Base-by-base conservation (phyloP, 441 rosid genomes). In the Omphalea diandra region DNA sequence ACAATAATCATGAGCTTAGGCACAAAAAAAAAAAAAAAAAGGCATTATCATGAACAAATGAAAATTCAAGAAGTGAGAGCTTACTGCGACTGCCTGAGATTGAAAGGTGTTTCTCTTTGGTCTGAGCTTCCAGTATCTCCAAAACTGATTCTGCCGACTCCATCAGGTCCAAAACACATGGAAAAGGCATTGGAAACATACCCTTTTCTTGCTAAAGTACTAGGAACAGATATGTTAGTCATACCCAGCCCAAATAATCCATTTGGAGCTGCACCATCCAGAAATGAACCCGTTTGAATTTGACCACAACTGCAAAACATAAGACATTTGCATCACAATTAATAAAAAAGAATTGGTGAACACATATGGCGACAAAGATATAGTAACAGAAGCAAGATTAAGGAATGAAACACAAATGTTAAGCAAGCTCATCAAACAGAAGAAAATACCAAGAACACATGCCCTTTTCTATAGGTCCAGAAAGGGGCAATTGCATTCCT, bases 181-280 rank as follows among this genome's bases (percentile, higher is more conserved):
- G 99, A 95, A 78, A 95, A 95, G 12, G 99, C 92, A 84, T 88
- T 86, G 26, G 93, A 74, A 63, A 83, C 75, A 47, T 78, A 40
- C 41, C 97, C 93, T 68, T 85, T 76, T 41, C 83, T 82, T 7
- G 98, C 97, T 75, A 95, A 85, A 62, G 86, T 81, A 80, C 97
- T 92, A 10, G 99, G 99, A 78, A 95, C 97, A 2, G 99, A 92
- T 53, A 79, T 26, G 43, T 80, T 85, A 44, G 76, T 83, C 84
- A 92, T 84, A 36, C 99, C 99, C 63, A 95, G 97, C 26, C 99
- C 99, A 52, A 92, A 86, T 52, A 95, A 91, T 66, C 99, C 99
- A 78, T 95, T 95, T 6, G 93, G 96, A 74, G 99, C 99, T 14
- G 90, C 99, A 56, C 96, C 92, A 33, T 82, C 78, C 80, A 92